Evolutionary conservation across 805 yeast genomes (phyloP).

Genomic region (Metschnikowia baotianmanensis): DNA sequence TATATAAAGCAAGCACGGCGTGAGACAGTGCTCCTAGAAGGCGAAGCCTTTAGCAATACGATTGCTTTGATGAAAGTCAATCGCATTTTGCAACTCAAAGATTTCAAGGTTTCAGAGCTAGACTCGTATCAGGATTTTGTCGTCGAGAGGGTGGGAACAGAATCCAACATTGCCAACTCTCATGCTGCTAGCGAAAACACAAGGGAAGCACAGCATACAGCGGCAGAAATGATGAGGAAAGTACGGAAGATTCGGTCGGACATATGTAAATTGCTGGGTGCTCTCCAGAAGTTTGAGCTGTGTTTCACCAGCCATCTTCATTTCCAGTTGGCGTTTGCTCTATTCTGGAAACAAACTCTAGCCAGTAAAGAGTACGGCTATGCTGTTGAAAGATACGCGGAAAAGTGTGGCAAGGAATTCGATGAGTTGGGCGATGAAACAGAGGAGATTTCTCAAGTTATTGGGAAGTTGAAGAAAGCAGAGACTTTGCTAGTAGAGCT

Average conservation of each 20-base stretch:
- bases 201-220: neutral
- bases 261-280: neutral
- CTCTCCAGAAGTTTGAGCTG: neutral
- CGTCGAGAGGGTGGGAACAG: neutral
- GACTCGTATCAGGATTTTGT: constrained; percentile 8
- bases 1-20: constrained; percentile 3
- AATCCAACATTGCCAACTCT: constrained; percentile 2
- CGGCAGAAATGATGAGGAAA: neutral
- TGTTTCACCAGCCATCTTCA: neutral
- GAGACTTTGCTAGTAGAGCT: constrained; percentile 2
- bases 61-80: constrained; percentile 13
- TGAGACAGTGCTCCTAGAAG: constrained; percentile 4
- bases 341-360: constrained; percentile 5
- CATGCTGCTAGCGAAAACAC: constrained; percentile 1
- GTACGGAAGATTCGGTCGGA: neutral
- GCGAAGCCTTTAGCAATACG: constrained; percentile 10
- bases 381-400: constrained; percentile 11
- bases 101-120: constrained; percentile 4
- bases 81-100: constrained; percentile 10
- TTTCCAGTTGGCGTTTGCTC: constrained; percentile 1
- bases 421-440: neutral
- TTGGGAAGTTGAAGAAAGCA: neutral
- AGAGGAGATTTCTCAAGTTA: neutral
- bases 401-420: constrained; percentile 10
- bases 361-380: constrained; percentile 6